Conservation (phyloP, 2,329 filamentous ascomycete genomes). For the Phyllosticta citrichinensis region DNA sequence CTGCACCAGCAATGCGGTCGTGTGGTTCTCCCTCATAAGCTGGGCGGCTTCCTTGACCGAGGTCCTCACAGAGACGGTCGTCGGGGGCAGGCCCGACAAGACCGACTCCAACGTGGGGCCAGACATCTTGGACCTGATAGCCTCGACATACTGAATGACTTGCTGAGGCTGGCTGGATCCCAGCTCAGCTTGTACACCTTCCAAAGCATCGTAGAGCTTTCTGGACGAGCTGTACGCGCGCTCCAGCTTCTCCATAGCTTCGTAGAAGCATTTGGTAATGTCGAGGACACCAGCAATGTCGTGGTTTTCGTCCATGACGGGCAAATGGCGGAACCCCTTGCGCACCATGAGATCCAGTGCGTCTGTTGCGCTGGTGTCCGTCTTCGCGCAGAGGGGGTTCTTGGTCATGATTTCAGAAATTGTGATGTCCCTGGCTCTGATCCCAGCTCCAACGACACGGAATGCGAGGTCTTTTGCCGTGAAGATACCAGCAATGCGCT, state of each 20-base stretch:
- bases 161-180: slow-evolving; percentile 94
- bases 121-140: slow-evolving; percentile 91
- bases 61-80: slow-evolving; percentile 89
- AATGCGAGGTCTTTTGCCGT: slow-evolving; percentile 98
- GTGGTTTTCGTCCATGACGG: slow-evolving; percentile 99
- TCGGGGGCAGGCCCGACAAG: slow-evolving; percentile 80
- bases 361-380: slow-evolving; percentile 95
- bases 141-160: slow-evolving; percentile 98
- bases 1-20: slow-evolving; percentile 89
- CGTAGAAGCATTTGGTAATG: slow-evolving; percentile 99
- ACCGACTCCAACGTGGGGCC: slow-evolving; percentile 93
- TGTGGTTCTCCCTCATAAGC: slow-evolving; percentile 98
- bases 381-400: slow-evolving; percentile 93
- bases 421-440: slow-evolving; percentile 80
- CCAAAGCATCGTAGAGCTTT: slow-evolving; percentile 92
- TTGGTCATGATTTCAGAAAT: slow-evolving; percentile 99
- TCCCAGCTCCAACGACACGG: slow-evolving; percentile 81
- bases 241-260: slow-evolving; percentile 99
- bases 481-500: slow-evolving; percentile 96
- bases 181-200: slow-evolving; percentile 94
- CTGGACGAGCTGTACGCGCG: slow-evolving; percentile 96
- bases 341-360: slow-evolving; percentile 95
- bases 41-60: slow-evolving; percentile 92
- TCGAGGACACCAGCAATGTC: slow-evolving; percentile 97
- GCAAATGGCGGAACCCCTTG: slow-evolving; percentile 94